Evolutionary conservation across 192 early-diverging fungal genomes (phyloP).

Genomic region (Allomyces javanicus): DNA sequence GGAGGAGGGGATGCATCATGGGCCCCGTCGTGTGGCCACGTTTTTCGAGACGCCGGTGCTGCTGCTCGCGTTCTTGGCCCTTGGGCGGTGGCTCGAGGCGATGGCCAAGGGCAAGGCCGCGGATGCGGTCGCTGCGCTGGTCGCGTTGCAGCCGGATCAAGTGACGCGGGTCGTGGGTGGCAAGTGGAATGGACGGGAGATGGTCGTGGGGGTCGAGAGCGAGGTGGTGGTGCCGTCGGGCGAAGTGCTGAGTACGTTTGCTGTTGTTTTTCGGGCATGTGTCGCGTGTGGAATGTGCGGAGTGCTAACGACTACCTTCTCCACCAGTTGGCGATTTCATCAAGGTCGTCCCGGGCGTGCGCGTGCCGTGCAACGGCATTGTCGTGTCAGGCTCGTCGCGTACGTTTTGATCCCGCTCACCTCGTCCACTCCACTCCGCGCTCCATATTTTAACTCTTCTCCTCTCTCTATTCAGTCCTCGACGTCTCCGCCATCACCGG

Average conservation of each 20-base stretch:
- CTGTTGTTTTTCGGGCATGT: background rate
- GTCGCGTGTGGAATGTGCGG: no score
- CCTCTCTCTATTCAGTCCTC: slow-evolving; percentile 5
- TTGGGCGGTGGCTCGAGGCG: slow-evolving; percentile 63
- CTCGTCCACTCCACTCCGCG: background rate
- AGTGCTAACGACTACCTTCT: slow-evolving; percentile 6
- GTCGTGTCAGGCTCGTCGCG: slow-evolving; percentile 8
- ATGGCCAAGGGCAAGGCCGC: slow-evolving; percentile 61
- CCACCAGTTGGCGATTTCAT: slow-evolving; percentile 51
- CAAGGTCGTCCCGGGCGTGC: slow-evolving; percentile 39
- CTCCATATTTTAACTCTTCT: no score
- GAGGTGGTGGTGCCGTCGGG: background rate
- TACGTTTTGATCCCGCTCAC: background rate
- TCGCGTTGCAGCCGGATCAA: slow-evolving; percentile 52
- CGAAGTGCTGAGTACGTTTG: background rate
- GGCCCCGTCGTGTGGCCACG: slow-evolving; percentile 10
- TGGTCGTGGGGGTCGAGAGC: no score
- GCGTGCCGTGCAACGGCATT: slow-evolving; percentile 55
- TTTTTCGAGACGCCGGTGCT: slow-evolving; percentile 65
- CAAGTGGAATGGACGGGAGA: background rate
- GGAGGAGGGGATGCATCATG: no score
- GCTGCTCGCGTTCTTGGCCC: slow-evolving; percentile 57
- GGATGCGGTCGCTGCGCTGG: slow-evolving; percentile 50
- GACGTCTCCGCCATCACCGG: slow-evolving; percentile 74
- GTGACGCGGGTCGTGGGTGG: slow-evolving; percentile 36